Evolutionary conservation across 805 yeast genomes (phyloP), one percentile per base, ranked within the genome.

Genomic region (Candida vartiovaarae): DNA sequence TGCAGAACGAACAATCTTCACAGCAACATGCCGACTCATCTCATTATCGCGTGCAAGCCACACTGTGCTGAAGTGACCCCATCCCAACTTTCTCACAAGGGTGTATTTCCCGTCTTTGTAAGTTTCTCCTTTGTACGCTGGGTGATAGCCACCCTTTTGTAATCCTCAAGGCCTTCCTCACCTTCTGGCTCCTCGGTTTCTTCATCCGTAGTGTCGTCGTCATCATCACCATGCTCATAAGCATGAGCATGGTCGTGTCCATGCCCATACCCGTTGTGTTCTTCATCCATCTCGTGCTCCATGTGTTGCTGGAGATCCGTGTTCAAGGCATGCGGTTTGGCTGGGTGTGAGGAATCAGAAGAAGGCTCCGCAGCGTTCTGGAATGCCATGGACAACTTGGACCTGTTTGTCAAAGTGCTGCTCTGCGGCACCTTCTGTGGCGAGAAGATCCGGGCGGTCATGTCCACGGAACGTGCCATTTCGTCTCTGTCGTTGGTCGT

Each of bases 21-120:
- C 75, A 2, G 99, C 99, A 24, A 93, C 98, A 59, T 85, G 96
- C 39, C 75, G 67, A 47, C 75, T 71, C 43, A 71, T 67, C 40
- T 77, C 77, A n/a, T 54, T 50, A 45, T 78, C 82, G 47, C 67
- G 74, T 4, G 96, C 98, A 28, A 86, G 69, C 97, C 96, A 90
- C 24, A 87, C 97, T 1, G 96, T 93, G 27, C 95, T 83, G 60
- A 93, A 93, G 65, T 93, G 97, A 32, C 99, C 99, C 99, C 99
- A 93, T 1, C 99, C 99, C 4, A 93, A 70, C 60, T 93, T 93
- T 48, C 98, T 76, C 29, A 86, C 90, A 39, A 93, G 65, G 2
- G 81, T 72, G 61, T 93, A 93, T 46, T 85, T 76, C 20, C 79
- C 78, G 44, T 84, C 71, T 54, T 87, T 84, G 63, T 83, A 91